Percentiles rank a stretch among this genome's conserved stretches.
Conservation (phyloP, 345 rosid genomes). For the Chamaenerion angustifolium region DNA sequence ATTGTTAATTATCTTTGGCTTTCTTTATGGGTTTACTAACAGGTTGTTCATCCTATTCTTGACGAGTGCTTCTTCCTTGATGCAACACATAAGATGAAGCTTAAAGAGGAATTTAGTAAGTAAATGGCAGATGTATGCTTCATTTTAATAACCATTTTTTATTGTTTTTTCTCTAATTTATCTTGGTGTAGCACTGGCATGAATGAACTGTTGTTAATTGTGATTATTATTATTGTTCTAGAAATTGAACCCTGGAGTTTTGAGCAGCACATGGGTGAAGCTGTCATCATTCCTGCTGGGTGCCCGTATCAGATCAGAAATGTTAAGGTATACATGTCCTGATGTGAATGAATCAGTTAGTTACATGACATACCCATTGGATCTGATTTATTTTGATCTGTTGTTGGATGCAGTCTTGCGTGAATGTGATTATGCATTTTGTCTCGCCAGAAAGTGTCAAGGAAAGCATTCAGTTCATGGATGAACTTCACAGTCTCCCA, state of each 20-base stretch:
- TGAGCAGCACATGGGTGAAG: conserved; percentile 90
- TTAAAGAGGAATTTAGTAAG: conserved; percentile 82
- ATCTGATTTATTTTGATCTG: no score
- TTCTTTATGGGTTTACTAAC: conserved; percentile 15
- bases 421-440: conserved; percentile 72
- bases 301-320: conserved; percentile 86
- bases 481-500: conserved; percentile 70
- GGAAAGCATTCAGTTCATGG: conserved; percentile 43
- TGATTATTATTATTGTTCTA: conserved; percentile 11
- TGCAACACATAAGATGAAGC: conserved; percentile 54
- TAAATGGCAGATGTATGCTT: not conserved
- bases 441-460: conserved; percentile 72
- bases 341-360: no score
- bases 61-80: conserved; percentile 83
- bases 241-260: conserved; percentile 94
- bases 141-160: not conserved
- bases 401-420: conserved; percentile 57
- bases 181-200: no score
- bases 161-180: not conserved
- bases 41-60: conserved; percentile 72
- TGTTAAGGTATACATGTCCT: conserved; percentile 35
- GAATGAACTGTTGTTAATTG: not conserved
- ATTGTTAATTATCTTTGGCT: not conserved
- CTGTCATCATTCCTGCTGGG: conserved; percentile 83
- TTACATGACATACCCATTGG: no score